A percentile compares a stretch with the other conserved stretches of the same genome.
phyloP scores from a whole-genome alignment of 352 stramenopile genomes.

The Phytophthora pini region DNA sequence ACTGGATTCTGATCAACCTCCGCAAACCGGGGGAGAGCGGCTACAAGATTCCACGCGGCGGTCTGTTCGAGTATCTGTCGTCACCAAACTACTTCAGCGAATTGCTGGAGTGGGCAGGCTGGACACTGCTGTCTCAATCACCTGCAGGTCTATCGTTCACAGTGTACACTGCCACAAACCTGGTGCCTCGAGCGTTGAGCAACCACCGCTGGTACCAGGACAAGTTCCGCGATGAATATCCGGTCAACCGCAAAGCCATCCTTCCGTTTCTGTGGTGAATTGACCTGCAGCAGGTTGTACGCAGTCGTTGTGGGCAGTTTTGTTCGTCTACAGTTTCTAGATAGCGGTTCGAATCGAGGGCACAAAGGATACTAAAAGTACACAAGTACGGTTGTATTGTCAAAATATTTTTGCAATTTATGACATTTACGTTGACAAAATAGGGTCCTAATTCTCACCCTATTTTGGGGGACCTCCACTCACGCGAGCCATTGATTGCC shows the following conservation, averaged over 20 bases:
- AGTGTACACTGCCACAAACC: slow-evolving; percentile 59
- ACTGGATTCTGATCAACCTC: slow-evolving; percentile 74
- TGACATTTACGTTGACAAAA: slow-evolving; percentile 1
- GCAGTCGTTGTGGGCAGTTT: not conserved
- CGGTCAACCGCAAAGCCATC: slow-evolving; percentile 40
- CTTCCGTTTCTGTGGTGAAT: slow-evolving; percentile 50
- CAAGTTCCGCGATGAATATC: slow-evolving; percentile 60
- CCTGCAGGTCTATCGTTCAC: slow-evolving; percentile 55
- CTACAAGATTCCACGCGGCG: slow-evolving; percentile 67
- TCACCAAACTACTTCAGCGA: slow-evolving; percentile 83
- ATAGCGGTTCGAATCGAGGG: no score
- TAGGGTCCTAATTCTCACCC: slow-evolving; percentile 15
- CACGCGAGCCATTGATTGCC: slow-evolving; percentile 38
- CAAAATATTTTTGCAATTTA: no score
- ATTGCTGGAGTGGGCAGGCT: slow-evolving; percentile 78
- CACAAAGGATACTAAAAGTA: no score
- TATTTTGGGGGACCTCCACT: slow-evolving; percentile 4
- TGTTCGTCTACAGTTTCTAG: not conserved
- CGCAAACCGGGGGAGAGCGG: slow-evolving; percentile 59
- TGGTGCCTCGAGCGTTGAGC: slow-evolving; percentile 52
- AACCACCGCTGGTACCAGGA: slow-evolving; percentile 67
- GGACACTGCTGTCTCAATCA: slow-evolving; percentile 65
- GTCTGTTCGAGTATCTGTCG: slow-evolving; percentile 76
- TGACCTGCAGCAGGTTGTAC: not conserved
- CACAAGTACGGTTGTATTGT: no score